A percentile compares a stretch with the other conserved stretches of the same genome.
phyloP scores from a whole-genome alignment of 768 basidiomycete genomes.

The Boletus coccyginus region DNA sequence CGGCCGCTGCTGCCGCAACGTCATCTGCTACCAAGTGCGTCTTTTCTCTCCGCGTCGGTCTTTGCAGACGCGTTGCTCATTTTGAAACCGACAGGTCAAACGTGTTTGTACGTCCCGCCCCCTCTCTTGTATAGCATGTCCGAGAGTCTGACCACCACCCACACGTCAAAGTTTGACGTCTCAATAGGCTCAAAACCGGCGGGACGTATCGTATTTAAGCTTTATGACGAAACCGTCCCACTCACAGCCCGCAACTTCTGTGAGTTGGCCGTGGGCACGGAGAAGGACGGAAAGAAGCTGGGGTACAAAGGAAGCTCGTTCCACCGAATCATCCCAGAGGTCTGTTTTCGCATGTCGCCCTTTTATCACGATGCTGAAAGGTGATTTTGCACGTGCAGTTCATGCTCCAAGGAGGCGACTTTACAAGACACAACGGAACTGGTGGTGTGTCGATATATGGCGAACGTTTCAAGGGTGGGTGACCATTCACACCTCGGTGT shows the following conservation, averaged over 20 bases:
- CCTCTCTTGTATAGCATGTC: neutral
- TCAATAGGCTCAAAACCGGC: constrained; percentile 55
- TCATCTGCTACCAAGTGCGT: constrained; percentile 18
- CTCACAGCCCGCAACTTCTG: constrained; percentile 81
- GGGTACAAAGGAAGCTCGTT: constrained; percentile 70
- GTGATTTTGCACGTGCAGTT: constrained; percentile 40
- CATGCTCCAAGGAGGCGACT: constrained; percentile 90
- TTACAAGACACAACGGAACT: constrained; percentile 71
- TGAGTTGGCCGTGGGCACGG: constrained; percentile 59
- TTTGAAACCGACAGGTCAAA: constrained; percentile 11
- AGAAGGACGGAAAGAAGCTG: constrained; percentile 48
- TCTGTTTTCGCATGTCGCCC: constrained; percentile 23
- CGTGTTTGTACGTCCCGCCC: constrained; percentile 33
- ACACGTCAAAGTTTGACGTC: constrained; percentile 54
- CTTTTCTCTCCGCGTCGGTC: neutral
- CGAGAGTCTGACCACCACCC: neutral
- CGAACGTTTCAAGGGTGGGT: constrained; percentile 66
- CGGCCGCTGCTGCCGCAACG: constrained; percentile 18
- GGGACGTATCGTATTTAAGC: constrained; percentile 78
- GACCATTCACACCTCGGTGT: too few relatives aligned
- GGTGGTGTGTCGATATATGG: constrained; percentile 90
- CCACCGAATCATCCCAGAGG: constrained; percentile 72
- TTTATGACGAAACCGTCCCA: constrained; percentile 82
- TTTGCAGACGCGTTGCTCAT: neutral
- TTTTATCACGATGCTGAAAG: neutral